phyloP scores from a whole-genome alignment of 306 rosid species.

The Pterocarpus santalinus region DNA sequence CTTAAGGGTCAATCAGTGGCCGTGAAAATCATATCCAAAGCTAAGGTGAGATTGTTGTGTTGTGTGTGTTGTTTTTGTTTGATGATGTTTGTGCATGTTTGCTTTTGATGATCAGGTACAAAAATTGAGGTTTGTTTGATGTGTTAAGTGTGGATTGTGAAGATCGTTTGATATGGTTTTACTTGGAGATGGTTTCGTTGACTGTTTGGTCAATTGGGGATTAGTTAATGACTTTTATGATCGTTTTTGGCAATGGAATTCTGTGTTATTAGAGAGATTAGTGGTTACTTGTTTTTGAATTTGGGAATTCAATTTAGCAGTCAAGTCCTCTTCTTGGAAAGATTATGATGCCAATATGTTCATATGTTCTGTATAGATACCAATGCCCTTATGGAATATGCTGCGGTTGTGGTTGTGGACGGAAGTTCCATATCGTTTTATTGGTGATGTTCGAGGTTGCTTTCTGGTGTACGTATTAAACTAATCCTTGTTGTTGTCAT shows the following conservation, averaged over 20 bases:
- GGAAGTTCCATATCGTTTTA: conserved; percentile 24
- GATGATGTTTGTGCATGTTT: neutral
- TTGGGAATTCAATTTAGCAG: conserved; percentile 25
- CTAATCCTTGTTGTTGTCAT: neutral
- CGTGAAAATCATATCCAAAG: conserved; percentile 93
- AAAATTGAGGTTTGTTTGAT: neutral
- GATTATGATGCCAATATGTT: conserved; percentile 17
- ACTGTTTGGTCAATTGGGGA: conserved; percentile 50
- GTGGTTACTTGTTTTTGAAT: conserved; percentile 24
- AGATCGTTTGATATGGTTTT: conserved; percentile 24
- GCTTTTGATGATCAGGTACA: conserved; percentile 12
- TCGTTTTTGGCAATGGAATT: conserved; percentile 34
- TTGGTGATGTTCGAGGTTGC: conserved; percentile 27
- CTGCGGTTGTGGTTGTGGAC: conserved; percentile 5
- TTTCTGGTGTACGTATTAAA: conserved; percentile 16
- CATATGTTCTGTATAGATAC: conserved; percentile 24
- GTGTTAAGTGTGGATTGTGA: conserved; percentile 10
- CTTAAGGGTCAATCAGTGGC: conserved; percentile 90
- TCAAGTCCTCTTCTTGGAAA: conserved; percentile 30
- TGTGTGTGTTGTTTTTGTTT: neutral
- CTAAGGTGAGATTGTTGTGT: conserved; percentile 63
- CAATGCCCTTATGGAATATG: conserved; percentile 7
- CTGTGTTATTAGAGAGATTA: conserved; percentile 19
- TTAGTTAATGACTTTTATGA: conserved; percentile 21
- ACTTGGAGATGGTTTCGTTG: conserved; percentile 41